Evolutionary conservation across 805 yeast genomes (phyloP).

Genomic region (Wickerhamomyces tratensis): DNA sequence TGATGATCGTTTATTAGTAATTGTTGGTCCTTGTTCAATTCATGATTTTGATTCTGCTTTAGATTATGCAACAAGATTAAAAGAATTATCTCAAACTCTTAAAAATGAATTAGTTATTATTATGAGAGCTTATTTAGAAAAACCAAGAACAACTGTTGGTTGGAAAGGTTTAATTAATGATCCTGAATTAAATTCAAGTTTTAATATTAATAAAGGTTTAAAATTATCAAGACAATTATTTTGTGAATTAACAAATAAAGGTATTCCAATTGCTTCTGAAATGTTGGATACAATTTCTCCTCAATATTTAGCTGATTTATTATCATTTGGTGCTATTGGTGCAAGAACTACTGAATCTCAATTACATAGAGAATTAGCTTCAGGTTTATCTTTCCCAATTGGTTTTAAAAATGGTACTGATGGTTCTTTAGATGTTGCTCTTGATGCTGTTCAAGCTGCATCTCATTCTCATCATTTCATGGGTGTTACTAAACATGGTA

Average conservation of each 20-base stretch:
- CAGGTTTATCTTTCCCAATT: conserved; percentile 95
- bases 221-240: conserved; percentile 83
- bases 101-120: conserved; percentile 73
- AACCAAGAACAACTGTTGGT: conserved; percentile 98
- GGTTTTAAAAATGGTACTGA: conserved; percentile 99
- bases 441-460: conserved; percentile 91
- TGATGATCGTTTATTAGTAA: conserved; percentile 81
- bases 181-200: conserved; percentile 90
- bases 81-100: conserved; percentile 47
- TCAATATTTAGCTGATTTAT: conserved; percentile 84
- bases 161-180: conserved; percentile 98
- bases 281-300: conserved; percentile 98
- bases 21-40: conserved; percentile 95
- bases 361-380: conserved; percentile 92
- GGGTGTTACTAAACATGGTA: conserved; percentile 92
- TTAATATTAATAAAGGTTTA: conserved; percentile 91
- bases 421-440: conserved; percentile 88
- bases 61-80: conserved; percentile 70
- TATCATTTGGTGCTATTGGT: conserved; percentile 96
- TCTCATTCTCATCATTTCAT: conserved; percentile 89
- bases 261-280: conserved; percentile 89
- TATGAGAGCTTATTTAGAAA: conserved; percentile 97
- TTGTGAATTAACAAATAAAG: conserved; percentile 64
- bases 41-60: conserved; percentile 91
- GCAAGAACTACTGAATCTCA: conserved; percentile 99